A percentile compares a stretch with the other conserved stretches of the same genome.
phyloP scores from a whole-genome alignment of 2,329 filamentous ascomycete species.

The Trichophaea hybrida region DNA sequence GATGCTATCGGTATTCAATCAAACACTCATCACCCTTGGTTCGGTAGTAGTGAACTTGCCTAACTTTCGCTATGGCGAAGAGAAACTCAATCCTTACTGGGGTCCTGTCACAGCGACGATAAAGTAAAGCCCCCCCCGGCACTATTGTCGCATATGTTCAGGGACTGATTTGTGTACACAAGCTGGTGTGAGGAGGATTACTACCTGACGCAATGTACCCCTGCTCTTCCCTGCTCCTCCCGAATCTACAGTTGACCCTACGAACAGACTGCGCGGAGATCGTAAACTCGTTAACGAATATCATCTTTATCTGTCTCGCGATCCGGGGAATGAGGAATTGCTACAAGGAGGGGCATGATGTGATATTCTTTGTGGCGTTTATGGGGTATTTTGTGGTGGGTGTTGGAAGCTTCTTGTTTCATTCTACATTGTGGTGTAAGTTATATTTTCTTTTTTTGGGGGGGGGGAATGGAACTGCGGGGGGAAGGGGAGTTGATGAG shows the following conservation, averaged over 20 bases:
- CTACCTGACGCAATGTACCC: constrained; percentile 24
- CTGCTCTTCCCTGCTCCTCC: background rate
- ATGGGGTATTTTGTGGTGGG: constrained; percentile 42
- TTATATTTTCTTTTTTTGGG: background rate
- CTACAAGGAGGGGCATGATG: constrained; percentile 54
- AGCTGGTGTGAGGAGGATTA: constrained; percentile 28
- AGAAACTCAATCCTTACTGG: constrained; percentile 19
- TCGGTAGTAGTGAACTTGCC: constrained; percentile 5
- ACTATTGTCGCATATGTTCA: background rate
- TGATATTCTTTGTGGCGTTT: constrained; percentile 50
- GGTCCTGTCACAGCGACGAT: constrained; percentile 26
- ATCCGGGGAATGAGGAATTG: constrained; percentile 56
- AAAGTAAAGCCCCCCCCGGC: constrained; percentile 18
- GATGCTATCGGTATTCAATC: background rate
- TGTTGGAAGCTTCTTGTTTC: constrained; percentile 43
- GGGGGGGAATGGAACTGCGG: background rate
- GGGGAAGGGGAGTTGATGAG: background rate
- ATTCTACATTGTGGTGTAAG: constrained; percentile 43
- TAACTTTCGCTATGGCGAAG: constrained; percentile 22
- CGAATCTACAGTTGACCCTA: background rate
- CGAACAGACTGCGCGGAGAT: constrained; percentile 27
- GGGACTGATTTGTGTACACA: background rate
- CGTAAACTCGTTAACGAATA: constrained; percentile 58
- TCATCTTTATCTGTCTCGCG: constrained; percentile 66
- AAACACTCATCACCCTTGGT: background rate